Percentiles rank a stretch among this genome's conserved stretches.
Evolutionary conservation across 495 filamentous ascomycete species (phyloP).

Genomic region (Pseudomonodictys pantanalensis): DNA sequence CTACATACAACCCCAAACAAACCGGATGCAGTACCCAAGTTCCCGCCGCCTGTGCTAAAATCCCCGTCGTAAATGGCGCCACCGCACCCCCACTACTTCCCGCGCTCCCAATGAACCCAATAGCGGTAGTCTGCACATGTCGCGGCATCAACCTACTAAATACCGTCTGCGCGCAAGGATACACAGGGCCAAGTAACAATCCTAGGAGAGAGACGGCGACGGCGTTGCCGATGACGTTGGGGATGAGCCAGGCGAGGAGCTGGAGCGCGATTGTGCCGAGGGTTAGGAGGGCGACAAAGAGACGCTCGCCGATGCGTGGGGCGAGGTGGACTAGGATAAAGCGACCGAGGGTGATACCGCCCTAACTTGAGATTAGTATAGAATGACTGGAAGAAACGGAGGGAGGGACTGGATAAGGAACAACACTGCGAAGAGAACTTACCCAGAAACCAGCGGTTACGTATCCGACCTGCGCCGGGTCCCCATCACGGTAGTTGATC

Average conservation of each 20-base stretch:
- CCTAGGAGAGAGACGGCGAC: slow-evolving; percentile 70
- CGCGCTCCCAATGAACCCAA: slow-evolving; percentile 69
- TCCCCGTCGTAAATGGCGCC: slow-evolving; percentile 70
- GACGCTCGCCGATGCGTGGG: slow-evolving; percentile 63
- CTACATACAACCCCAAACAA: slow-evolving; percentile 62
- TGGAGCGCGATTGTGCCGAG: slow-evolving; percentile 62
- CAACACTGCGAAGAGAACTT: too few species aligned
- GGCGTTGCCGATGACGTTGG: slow-evolving; percentile 38
- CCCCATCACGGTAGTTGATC: slow-evolving; percentile 64
- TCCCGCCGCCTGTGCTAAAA: slow-evolving; percentile 65
- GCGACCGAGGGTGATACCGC: slow-evolving; percentile 69
- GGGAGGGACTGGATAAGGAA: not conserved
- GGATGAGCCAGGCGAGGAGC: slow-evolving; percentile 71
- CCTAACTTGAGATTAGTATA: slow-evolving; percentile 15
- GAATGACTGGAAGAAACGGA: not conserved
- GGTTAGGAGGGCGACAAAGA: slow-evolving; percentile 60
- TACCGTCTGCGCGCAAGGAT: slow-evolving; percentile 67
- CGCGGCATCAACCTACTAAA: slow-evolving; percentile 61
- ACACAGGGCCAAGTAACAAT: slow-evolving; percentile 72
- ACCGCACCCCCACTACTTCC: slow-evolving; percentile 73
- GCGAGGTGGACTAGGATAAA: slow-evolving; percentile 64
- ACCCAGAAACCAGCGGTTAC: slow-evolving; percentile 83
- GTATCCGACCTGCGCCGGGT: slow-evolving; percentile 68
- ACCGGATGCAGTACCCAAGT: slow-evolving; percentile 74
- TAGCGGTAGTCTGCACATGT: slow-evolving; percentile 61